Conservation (phyloP, 345 rosid genomes). For the Eutrema japonicum region DNA sequence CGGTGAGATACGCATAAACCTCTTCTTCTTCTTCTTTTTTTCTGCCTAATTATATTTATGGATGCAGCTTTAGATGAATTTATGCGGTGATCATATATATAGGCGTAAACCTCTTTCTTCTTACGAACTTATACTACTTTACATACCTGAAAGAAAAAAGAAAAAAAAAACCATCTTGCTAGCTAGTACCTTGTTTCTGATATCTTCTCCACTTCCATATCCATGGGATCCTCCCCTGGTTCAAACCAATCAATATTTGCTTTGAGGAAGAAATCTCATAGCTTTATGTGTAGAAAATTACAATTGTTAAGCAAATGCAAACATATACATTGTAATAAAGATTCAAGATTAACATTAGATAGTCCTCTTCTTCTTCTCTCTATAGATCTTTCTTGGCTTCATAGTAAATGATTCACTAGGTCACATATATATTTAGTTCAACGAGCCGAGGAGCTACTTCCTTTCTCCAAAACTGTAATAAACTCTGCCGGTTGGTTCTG, state of each 20-base stretch:
- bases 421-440: constrained; percentile 31
- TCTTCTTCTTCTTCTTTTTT: not conserved
- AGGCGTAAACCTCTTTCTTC: not conserved
- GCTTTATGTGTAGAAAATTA: constrained; percentile 19
- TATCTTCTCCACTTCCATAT: constrained; percentile 34
- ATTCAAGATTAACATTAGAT: constrained; percentile 14
- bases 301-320: constrained; percentile 28
- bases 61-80: not conserved
- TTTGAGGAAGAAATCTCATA: constrained; percentile 29
- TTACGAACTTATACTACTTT: not conserved
- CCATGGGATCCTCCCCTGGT: constrained; percentile 25
- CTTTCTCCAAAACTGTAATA: constrained; percentile 58
- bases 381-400: constrained; percentile 30
- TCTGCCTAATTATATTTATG: not conserved
- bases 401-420: constrained; percentile 19
- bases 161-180: not conserved
- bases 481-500: constrained; percentile 33
- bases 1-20: constrained; percentile 4
- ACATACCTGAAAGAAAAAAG: not conserved
- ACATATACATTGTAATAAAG: constrained; percentile 35
- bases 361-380: constrained; percentile 21
- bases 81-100: not conserved
- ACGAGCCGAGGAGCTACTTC: constrained; percentile 48
- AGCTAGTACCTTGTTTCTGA: constrained; percentile 8
- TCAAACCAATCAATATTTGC: constrained; percentile 28